Conservation (phyloP, 2,329 filamentous ascomycete genomes). For the Claviceps digitariae region DNA sequence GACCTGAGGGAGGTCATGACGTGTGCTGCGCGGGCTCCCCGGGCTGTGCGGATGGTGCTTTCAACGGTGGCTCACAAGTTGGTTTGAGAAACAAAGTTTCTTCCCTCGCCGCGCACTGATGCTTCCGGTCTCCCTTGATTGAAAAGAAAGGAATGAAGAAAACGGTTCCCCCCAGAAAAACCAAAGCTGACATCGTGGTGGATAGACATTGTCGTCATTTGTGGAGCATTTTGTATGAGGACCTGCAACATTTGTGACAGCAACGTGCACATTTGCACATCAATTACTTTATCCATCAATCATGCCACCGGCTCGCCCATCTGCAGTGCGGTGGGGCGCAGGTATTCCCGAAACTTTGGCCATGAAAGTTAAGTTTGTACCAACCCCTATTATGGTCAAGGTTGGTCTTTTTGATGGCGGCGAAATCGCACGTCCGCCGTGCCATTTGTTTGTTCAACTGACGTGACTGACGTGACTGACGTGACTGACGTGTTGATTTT, state of each 20-base stretch:
- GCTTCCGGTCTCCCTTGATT: background rate
- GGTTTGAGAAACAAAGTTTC: background rate
- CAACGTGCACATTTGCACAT: background rate
- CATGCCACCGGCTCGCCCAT: background rate
- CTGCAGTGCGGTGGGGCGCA: too few relatives aligned
- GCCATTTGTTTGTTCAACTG: background rate
- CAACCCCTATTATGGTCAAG: background rate
- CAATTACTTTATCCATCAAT: background rate
- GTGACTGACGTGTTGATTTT: too few relatives aligned
- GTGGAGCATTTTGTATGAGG: background rate
- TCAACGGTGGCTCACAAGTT: background rate
- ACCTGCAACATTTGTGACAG: background rate
- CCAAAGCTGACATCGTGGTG: background rate
- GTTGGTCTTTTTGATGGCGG: background rate
- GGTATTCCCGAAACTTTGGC: too few relatives aligned
- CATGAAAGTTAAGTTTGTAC: too few relatives aligned
- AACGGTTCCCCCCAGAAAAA: too few relatives aligned
- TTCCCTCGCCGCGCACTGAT: too few relatives aligned
- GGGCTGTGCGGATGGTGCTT: background rate
- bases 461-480: too few relatives aligned
- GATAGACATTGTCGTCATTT: background rate
- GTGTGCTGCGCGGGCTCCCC: too few relatives aligned
- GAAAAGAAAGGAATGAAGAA: background rate
- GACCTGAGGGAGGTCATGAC: background rate
- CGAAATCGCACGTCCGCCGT: background rate